Evolutionary conservation across 106 monocot genomes (phyloP), one percentile per base, ranked within the genome.

Genomic region (Apostasia ramifera): DNA sequence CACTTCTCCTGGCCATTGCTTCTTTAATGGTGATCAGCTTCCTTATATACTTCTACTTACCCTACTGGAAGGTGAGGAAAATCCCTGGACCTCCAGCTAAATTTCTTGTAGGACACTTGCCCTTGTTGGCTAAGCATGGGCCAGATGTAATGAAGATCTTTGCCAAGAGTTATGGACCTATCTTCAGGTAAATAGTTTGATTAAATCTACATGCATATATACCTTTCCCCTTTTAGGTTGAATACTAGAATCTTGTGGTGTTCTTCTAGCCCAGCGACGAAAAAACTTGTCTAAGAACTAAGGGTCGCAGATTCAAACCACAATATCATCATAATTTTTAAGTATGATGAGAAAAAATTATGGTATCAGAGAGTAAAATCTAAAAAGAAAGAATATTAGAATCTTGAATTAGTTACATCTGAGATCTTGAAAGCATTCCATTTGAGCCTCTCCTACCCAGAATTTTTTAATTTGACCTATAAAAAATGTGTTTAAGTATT

Each of bases 101-200:
- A 9, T 80, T 80, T 46, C 64, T 84, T n/a, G 37, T 84, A 3
- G 84, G 84, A 1, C 84, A 84, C 69, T 73, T 84, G 15, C 80
- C 72, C 6, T 75, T 83, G 68, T 48, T 83, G 44, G 79, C 83
- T 59, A 63, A 79, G 72, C 56, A 79, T 42, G 83, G 83, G 1
- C 79, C 79, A 0, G 79, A 79, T 70, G 42, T 83, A 3, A 72
- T 83, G 63, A 60, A 40, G 6, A 3, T 69, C 0, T 69, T 83
- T 43, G 76, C 83, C 8, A 68, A 59, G n/a, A 54, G 72, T 37
- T 75, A 83, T 68, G 83, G 83, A 1, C 79, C 83, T 38, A 76
- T 83, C 43, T 83, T 67, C 57, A 75, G 79, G 83, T 83, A 40
- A 44, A 15, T 63, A 13, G 13, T 0, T 45, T 10, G 52, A 11